Evolutionary conservation across 2,329 filamentous ascomycete species (phyloP).

Genomic region (Pseudofabraea citricarpa): DNA sequence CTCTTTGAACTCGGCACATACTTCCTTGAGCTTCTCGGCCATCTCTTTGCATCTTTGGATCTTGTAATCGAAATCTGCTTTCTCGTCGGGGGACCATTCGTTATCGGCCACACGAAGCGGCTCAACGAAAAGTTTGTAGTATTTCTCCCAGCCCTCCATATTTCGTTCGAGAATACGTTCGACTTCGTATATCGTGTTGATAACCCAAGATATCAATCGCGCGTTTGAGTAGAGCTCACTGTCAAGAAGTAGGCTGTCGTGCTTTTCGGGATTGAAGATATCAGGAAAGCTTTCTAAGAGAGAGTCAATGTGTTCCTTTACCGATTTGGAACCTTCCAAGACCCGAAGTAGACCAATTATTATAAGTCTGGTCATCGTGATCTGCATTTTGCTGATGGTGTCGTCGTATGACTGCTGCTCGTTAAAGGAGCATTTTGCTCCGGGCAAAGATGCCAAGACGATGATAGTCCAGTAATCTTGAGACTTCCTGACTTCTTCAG

Average conservation of each 20-base stretch:
- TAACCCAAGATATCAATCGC: neutral
- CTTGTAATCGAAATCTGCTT: neutral
- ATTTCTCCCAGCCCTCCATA: neutral
- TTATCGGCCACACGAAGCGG: neutral
- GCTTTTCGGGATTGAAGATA: neutral
- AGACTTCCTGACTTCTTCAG: neutral
- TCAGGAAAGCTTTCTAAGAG: neutral
- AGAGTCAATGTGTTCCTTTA: neutral
- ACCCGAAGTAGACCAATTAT: neutral
- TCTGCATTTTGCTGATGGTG: neutral
- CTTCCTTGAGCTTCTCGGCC: neutral
- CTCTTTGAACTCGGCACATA: neutral
- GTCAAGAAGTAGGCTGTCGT: neutral
- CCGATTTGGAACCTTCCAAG: neutral
- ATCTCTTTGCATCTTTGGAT: neutral
- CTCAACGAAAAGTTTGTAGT: neutral
- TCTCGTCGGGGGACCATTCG: no score
- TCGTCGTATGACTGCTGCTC: neutral
- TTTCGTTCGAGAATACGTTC: neutral
- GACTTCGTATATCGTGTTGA: neutral
- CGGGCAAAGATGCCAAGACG: neutral
- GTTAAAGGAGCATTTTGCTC: neutral
- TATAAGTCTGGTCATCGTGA: neutral
- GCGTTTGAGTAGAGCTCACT: neutral
- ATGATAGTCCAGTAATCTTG: neutral